Base-by-base conservation (phyloP, 371 early-diverging fungal species). In the Umbelopsis sp. region DNA sequence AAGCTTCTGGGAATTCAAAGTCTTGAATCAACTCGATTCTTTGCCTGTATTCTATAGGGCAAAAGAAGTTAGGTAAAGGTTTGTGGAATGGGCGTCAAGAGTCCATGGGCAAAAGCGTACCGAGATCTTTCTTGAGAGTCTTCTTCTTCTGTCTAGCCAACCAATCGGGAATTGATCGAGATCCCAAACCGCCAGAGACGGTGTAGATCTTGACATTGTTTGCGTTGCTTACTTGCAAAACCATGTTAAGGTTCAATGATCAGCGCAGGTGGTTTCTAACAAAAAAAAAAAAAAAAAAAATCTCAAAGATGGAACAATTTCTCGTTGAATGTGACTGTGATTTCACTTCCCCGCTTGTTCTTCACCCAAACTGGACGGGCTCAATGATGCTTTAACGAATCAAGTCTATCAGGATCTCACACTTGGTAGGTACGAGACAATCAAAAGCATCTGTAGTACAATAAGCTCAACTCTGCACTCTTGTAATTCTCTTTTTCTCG, bases 1-100 rank as follows among this genome's bases (percentile, higher is more conserved):
- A 94, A 0, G 99, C 98, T 80, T 97, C 96, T n/a, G 99, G 97
- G 76, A 99, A 98, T 74, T 95, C 96, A 78, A 99, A 98, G 76
- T 98, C 97, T 77, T 98, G 99, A 72, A 98, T 91, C 20, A 98
- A 86, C 76, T 97, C 97, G 67, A 98, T 88, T 48, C 98, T 86
- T 32, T 92, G 90, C 57, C 93, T 86, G 85, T 89, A 97, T 67
- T 96, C 97, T 92, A 79, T 44, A 50, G 0, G 0, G 44, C 20
- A 46, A 32, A 44, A 37, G 29, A 16, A 4, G 25, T 50, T 29
- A 4, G 1, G 29, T 29, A 29, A 29, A 29, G 29, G 29, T 29
- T 29, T 3, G 0, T 29, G 44, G 8, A 29, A 3, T 50, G 12
- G 24, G 57, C 16, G 16, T 68, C 0, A 25, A 29, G 53, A 7